These are phyloP conservation scores for Suillus subluteus DNA, from an alignment of 768 basidiomycete species.

Conservation along the genomic window DNA sequence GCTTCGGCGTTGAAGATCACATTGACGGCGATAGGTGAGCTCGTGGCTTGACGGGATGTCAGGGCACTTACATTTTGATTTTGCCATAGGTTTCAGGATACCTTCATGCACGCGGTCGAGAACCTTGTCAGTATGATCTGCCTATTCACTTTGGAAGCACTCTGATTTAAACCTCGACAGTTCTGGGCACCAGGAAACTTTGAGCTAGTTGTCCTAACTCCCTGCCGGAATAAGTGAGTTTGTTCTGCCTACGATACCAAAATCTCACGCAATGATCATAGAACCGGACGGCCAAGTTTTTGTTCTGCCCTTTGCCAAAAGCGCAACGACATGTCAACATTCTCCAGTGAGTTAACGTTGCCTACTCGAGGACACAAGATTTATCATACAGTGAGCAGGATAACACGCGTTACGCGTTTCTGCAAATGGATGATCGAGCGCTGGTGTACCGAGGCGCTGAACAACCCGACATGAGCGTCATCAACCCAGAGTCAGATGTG, in stretches of 20 bases:
- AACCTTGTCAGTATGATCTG: constrained; percentile 57
- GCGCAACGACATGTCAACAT: constrained; percentile 89
- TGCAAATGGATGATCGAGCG: constrained; percentile 94
- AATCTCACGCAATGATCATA: constrained; percentile 31
- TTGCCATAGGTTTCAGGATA: constrained; percentile 68
- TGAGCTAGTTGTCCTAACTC: constrained; percentile 79
- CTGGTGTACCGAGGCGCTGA: constrained; percentile 95
- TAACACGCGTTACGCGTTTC: constrained; percentile 93
- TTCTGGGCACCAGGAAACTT: constrained; percentile 96
- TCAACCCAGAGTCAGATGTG: constrained; percentile 96
- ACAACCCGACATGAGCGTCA: constrained; percentile 97
- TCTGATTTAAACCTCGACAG: constrained; percentile 41
- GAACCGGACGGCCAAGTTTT: constrained; percentile 75
- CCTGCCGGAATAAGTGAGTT: constrained; percentile 53
- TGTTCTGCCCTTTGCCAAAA: constrained; percentile 91
- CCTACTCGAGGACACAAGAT: background rate
- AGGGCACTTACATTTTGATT: constrained; percentile 27
- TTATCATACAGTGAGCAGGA: constrained; percentile 56
- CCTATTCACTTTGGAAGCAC: background rate
- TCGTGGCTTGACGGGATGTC: constrained; percentile 4
- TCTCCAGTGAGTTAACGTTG: constrained; percentile 66
- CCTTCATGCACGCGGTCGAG: constrained; percentile 82
- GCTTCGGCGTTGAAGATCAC: constrained; percentile 67
- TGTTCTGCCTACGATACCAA: constrained; percentile 1
- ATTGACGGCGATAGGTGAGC: constrained; percentile 55